Conservation (phyloP, 169 alveolate genomes). For the Plasmodium gallinaceum region DNA sequence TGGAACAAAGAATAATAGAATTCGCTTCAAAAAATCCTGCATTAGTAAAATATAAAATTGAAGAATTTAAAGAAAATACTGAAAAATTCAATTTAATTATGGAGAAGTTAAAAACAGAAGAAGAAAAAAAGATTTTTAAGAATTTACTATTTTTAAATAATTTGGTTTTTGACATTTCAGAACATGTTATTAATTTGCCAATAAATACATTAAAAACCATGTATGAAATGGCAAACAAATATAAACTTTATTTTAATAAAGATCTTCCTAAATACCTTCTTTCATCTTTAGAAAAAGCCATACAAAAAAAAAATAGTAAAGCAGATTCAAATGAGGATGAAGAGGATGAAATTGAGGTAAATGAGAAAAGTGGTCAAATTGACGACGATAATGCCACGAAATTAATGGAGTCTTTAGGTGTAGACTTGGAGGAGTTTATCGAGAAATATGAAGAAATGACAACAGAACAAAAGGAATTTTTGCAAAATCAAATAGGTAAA, state of each 20-base stretch:
- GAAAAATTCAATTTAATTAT: constrained; percentile 44
- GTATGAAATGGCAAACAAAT: constrained; percentile 34
- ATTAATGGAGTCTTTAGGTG: constrained; percentile 43
- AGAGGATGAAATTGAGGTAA: constrained; percentile 16
- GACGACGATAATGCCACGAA: constrained; percentile 12
- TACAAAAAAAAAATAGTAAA: constrained; percentile 14
- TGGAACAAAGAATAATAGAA: constrained; percentile 35
- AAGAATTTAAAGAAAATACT: constrained; percentile 57
- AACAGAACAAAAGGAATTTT: constrained; percentile 26
- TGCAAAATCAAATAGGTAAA: constrained; percentile 49
- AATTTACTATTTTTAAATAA: constrained; percentile 32
- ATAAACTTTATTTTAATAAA: constrained; percentile 29
- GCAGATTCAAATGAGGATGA: not conserved
- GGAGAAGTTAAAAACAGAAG: constrained; percentile 36
- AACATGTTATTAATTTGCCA: constrained; percentile 9
- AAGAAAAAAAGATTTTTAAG: constrained; percentile 43
- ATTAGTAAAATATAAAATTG: constrained; percentile 60
- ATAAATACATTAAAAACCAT: constrained; percentile 23
- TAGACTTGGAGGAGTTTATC: constrained; percentile 28
- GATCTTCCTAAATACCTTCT: constrained; percentile 15
- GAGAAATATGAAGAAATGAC: constrained; percentile 51
- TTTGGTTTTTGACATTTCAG: constrained; percentile 46
- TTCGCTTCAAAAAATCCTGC: constrained; percentile 34
- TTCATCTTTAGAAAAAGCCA: constrained; percentile 38
- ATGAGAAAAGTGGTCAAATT: not conserved